phyloP scores from a whole-genome alignment of 2,329 filamentous ascomycete genomes.

The Clarireedia homoeocarpa region DNA sequence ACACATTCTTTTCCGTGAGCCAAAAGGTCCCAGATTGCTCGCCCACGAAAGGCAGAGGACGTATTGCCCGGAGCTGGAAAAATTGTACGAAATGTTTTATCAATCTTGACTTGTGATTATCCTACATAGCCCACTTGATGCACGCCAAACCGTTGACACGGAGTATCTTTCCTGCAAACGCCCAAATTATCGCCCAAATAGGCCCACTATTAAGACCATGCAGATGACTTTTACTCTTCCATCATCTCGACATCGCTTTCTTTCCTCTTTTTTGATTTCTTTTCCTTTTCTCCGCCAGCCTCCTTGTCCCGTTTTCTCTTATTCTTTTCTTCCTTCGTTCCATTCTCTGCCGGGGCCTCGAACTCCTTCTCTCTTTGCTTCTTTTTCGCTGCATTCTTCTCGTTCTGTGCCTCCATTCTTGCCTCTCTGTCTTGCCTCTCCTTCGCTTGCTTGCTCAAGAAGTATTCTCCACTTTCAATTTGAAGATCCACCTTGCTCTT shows the following conservation, averaged over 20 bases:
- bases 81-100: too few species aligned
- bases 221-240: neutral
- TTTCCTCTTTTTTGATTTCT: constrained; percentile 13
- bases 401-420: constrained; percentile 73
- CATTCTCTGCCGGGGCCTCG: constrained; percentile 73
- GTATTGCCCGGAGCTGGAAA: too few species aligned
- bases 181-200: constrained; percentile 3
- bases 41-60: too few species aligned
- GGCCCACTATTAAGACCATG: neutral
- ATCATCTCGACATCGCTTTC: constrained; percentile 11
- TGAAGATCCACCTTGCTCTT: constrained; percentile 98
- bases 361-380: constrained; percentile 81
- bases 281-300: constrained; percentile 28
- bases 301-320: constrained; percentile 33
- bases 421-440: constrained; percentile 74
- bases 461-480: constrained; percentile 97
- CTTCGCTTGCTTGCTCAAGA: constrained; percentile 87
- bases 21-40: too few species aligned
- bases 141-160: constrained; percentile 1
- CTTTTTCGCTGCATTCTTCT: constrained; percentile 82
- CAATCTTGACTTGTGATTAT: neutral
- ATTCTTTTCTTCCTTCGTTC: constrained; percentile 45
- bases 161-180: constrained; percentile 5
- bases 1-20: neutral
- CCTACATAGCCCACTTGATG: neutral